Base-by-base conservation (phyloP, 2,329 filamentous ascomycete genomes). In the Cryphonectria radicalis region DNA sequence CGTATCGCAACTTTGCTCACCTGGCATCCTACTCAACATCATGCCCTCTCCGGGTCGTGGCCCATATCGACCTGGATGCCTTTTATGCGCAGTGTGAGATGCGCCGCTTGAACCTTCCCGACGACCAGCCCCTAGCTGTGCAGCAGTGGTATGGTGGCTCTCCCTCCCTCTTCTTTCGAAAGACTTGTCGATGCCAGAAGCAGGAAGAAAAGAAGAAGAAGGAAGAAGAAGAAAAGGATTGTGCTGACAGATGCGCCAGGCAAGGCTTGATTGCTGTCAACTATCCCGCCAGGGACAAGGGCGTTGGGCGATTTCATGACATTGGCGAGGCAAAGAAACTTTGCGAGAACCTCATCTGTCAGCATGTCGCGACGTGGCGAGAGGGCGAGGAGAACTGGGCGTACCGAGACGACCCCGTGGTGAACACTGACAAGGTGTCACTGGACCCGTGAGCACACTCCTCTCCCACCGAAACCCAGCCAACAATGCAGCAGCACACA, bases 51-150 rank as follows among this genome's bases (percentile, higher is more conserved):
- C 91, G 96, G 63, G 92, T 97, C 40, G 90, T 98, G 76, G 93
- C 94, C 8, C 95, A 98, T 80, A 90, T 98, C 74, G 96, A 99
- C 78, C 90, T 99, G 72, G 96, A 99, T 87, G 95, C 95, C 55
- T 99, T 99, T 82, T 99, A 99, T 80, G 92, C 93, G 4, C 96
- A 99, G 84, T 98, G 94, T 79, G 96, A 99, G 82, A 97, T 95
- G 88, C 90, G 97, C 13, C 90, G 96, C 10, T 86, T 98, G 62
- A 91, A 90, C 17, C 84, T 93, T 14, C 84, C 91, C 19, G 90
- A 93, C 73, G 89, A 94, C 70, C 88, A 90, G 74, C 96, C 96
- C 13, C 87, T 99, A 35, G 96, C 94, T 0, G 96, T 99, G 28
- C 95, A 97, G 79, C 95, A 98, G 85, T 98, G 93, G 93, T 91